Base-by-base conservation (phyloP, 2,329 filamentous ascomycete species). In the Paraphoma sp. region DNA sequence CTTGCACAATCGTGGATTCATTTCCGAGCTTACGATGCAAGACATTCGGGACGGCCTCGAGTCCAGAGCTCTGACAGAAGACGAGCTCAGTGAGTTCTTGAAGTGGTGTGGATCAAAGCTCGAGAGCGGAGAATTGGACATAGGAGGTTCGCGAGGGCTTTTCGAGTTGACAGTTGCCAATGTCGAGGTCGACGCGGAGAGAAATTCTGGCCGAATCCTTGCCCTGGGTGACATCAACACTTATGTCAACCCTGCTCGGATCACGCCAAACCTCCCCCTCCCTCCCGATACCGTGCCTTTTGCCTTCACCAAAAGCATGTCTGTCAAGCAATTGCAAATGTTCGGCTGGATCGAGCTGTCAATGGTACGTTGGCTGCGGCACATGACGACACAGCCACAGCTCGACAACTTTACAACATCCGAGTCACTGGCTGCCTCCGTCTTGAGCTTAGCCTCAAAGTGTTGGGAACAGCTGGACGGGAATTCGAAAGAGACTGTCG, bases 271-370 rank as follows among this genome's bases (percentile, higher is more conserved):
- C 33, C 79, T 97, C 53, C 94, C 94, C 0, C 81, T 96, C 30
- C 93, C 94, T 2, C 86, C 88, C 1, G 87, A 87, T 2, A 96
- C 93, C 0, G 88, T 98, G 52, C 92, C 95, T 0, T 92, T 93
- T 72, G 83, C 87, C n/a, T 90, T 94, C 62, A 96, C 93, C 0
- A 90, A 87, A 65, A 81, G 82, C 23, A 85, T 93, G n/a, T 82
- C 81, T 6, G 80, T 83, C 23, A 79, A 82, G 14, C 89, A 96
- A 67, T 78, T 99, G 36, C 87, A 92, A 62, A 87, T 90, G 14
- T 83, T 99, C 8, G 92, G 92, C 0, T 99, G 95, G 93, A 84
- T 88, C 53, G 87, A 94, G 57, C 79, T 99, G 6, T 91, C 94
- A 36, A 85, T 97, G 63, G 86, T 93, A 3, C 88, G 90, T 23